phyloP scores from a whole-genome alignment of 2,329 filamentous ascomycete genomes.

The Ophiostoma perfectum region DNA sequence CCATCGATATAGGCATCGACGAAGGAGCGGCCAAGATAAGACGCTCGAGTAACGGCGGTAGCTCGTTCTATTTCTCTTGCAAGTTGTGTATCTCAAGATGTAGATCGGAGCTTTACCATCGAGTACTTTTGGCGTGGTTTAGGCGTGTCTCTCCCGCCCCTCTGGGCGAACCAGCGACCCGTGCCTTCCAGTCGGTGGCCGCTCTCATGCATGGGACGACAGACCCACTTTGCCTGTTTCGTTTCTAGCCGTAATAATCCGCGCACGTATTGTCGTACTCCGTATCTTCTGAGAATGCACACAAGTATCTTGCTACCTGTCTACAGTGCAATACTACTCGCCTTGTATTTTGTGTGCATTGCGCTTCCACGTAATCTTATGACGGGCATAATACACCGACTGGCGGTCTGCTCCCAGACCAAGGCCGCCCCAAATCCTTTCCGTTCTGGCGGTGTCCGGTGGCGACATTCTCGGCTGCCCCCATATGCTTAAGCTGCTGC shows the following conservation, averaged over 20 bases:
- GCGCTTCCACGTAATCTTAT: not conserved
- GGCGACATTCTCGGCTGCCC: conserved; percentile 13
- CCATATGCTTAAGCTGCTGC: not conserved
- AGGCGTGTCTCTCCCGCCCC: conserved; percentile 15
- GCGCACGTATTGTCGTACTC: not conserved
- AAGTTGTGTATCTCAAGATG: too few species aligned
- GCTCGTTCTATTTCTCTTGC: not conserved
- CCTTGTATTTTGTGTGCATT: too few species aligned
- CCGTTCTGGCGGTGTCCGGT: conserved; percentile 17
- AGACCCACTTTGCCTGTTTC: conserved; percentile 10
- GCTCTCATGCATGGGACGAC: conserved; percentile 5
- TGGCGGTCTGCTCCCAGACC: not conserved
- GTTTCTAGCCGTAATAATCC: conserved; percentile 9
- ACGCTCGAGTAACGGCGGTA: not conserved
- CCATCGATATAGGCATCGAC: too few species aligned
- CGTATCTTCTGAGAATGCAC: too few species aligned
- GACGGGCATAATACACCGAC: not conserved
- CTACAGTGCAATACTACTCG: too few species aligned
- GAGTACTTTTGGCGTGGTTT: conserved; percentile 5
- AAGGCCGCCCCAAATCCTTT: not conserved
- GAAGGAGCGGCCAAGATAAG: too few species aligned
- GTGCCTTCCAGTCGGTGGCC: conserved; percentile 7
- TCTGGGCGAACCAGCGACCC: conserved; percentile 15
- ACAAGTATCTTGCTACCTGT: too few species aligned
- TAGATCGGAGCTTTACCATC: not conserved